phyloP scores from a whole-genome alignment of 495 filamentous ascomycete genomes.

The Corynascus novoguineensis region DNA sequence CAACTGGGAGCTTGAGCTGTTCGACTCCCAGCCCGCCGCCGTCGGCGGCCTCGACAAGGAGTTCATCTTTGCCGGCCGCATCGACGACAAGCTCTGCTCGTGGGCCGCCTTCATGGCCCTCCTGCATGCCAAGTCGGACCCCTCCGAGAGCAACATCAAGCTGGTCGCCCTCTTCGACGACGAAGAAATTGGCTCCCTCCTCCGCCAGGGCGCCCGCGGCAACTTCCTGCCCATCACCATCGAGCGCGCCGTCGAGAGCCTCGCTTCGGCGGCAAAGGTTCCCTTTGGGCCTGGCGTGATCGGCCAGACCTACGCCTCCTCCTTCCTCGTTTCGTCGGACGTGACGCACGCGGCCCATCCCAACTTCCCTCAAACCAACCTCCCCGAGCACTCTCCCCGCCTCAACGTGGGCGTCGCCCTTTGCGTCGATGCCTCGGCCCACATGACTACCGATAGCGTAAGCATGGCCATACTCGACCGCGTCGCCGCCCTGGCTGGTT shows the following conservation, averaged over 20 bases:
- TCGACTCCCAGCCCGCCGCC: constrained; percentile 79
- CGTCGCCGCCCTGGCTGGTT: constrained; percentile 63
- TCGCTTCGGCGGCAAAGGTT: constrained; percentile 34
- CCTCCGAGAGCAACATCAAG: constrained; percentile 60
- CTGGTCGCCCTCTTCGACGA: constrained; percentile 90
- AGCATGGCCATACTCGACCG: constrained; percentile 69
- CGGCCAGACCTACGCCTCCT: constrained; percentile 82
- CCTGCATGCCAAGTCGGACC: constrained; percentile 54
- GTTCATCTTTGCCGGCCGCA: constrained; percentile 88
- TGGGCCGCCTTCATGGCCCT: constrained; percentile 87
- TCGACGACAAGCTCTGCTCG: constrained; percentile 96
- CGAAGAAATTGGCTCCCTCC: constrained; percentile 86
- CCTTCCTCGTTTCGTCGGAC: constrained; percentile 87
- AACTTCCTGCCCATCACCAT: constrained; percentile 80
- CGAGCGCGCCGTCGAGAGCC: constrained; percentile 71
- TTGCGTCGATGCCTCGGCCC: constrained; percentile 80
- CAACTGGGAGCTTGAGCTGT: constrained; percentile 98
- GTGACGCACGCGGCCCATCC: constrained; percentile 94
- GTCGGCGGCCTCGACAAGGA: constrained; percentile 86
- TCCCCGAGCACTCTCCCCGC: constrained; percentile 75
- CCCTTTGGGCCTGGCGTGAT: constrained; percentile 60
- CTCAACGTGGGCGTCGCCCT: constrained; percentile 88
- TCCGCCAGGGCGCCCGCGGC: constrained; percentile 82
- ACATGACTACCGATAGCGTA: constrained; percentile 86
- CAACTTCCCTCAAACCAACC: constrained; percentile 78